Evolutionary conservation across 225 moss, liverwort and hornwort genomes (phyloP).

Genomic region (Sphagnum contortum): DNA sequence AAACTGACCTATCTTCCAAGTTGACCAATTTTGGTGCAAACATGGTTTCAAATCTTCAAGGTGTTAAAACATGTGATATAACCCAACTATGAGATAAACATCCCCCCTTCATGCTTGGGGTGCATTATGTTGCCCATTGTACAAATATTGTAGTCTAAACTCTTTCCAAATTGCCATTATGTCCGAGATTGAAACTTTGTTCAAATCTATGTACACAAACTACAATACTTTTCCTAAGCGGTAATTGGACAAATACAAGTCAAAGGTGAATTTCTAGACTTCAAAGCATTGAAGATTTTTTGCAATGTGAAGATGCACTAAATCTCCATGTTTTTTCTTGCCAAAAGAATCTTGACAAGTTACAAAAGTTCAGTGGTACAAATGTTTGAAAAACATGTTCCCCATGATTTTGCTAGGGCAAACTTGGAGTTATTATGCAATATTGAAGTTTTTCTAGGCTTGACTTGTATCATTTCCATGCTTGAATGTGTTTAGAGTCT

Average conservation of each 20-base stretch:
- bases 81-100: not conserved
- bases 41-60: not conserved
- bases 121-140: not conserved
- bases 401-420: not conserved
- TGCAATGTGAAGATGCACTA: not conserved
- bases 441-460: not conserved
- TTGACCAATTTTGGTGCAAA: not conserved
- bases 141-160: slow-evolving; percentile 2
- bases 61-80: not conserved
- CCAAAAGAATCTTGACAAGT: not conserved
- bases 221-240: not conserved
- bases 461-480: not conserved
- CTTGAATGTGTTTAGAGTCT: not conserved
- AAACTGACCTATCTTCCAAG: too few species aligned
- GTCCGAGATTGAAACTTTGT: not conserved
- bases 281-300: not conserved
- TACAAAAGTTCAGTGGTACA: not conserved
- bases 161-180: not conserved
- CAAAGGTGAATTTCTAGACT: not conserved
- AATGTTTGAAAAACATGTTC: not conserved
- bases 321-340: not conserved
- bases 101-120: not conserved
- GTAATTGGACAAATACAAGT: not conserved
- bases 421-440: not conserved
- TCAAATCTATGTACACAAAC: slow-evolving; percentile 1